Conservation (phyloP, 352 stramenopile species). For the Phytophthora cryptogea region DNA sequence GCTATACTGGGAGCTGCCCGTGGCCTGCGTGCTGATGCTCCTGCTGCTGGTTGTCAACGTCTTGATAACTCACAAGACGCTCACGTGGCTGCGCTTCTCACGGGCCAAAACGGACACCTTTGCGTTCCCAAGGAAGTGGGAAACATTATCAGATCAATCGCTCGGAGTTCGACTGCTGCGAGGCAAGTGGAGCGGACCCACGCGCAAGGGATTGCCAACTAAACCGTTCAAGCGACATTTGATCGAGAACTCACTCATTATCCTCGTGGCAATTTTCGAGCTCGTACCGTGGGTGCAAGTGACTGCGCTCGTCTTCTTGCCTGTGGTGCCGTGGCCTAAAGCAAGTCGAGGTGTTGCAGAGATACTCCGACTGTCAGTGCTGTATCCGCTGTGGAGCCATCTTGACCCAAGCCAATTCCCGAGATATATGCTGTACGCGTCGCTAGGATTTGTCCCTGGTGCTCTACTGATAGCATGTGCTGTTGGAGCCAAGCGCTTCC, state of each 20-base stretch:
- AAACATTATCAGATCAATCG: slow-evolving; percentile 5
- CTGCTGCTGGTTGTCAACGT: slow-evolving; percentile 40
- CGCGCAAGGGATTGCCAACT: slow-evolving; percentile 33
- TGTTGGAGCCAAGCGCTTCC: slow-evolving; percentile 53
- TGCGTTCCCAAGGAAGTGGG: slow-evolving; percentile 46
- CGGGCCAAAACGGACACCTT: slow-evolving; percentile 42
- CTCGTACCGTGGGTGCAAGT: slow-evolving; percentile 56
- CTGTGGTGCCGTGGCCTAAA: slow-evolving; percentile 53
- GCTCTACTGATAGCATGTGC: slow-evolving; percentile 35
- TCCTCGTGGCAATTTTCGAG: slow-evolving; percentile 42
- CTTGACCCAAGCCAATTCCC: slow-evolving; percentile 39
- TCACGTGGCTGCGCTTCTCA: slow-evolving; percentile 43
- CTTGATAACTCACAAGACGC: slow-evolving; percentile 29
- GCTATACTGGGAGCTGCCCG: slow-evolving; percentile 55
- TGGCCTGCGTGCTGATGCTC: slow-evolving; percentile 47
- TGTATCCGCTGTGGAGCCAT: slow-evolving; percentile 60
- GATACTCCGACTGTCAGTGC: slow-evolving; percentile 43
- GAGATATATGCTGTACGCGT: slow-evolving; percentile 42
- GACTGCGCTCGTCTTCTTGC: slow-evolving; percentile 51
- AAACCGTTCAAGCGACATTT: slow-evolving; percentile 23
- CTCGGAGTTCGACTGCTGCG: slow-evolving; percentile 8
- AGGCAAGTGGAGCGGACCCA: slow-evolving; percentile 46
- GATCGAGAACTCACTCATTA: slow-evolving; percentile 40
- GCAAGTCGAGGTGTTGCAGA: slow-evolving; percentile 36
- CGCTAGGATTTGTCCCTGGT: slow-evolving; percentile 43